These are phyloP conservation scores for Neurospora crassa DNA, from an alignment of 2,329 filamentous ascomycete genomes.

Conservation along the genomic window DNA sequence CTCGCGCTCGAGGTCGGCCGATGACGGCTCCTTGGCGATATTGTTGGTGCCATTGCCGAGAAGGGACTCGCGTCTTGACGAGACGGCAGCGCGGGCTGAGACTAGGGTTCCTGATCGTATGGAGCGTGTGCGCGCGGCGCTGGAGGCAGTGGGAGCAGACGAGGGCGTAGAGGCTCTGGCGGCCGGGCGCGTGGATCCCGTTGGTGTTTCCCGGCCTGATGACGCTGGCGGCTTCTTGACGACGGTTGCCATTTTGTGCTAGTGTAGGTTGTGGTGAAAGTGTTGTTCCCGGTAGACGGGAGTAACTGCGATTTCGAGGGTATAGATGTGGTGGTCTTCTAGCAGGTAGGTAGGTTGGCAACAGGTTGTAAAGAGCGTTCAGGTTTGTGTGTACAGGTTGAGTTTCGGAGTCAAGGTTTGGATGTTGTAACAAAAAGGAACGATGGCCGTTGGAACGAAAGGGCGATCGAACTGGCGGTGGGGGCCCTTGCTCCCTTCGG, in stretches of 20 bases:
- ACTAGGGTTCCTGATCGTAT: slow-evolving; percentile 55
- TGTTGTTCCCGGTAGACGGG: slow-evolving; percentile 1
- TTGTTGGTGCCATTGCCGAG: slow-evolving; percentile 29
- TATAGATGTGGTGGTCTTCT: not conserved
- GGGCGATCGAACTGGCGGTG: not conserved
- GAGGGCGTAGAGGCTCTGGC: slow-evolving; percentile 40
- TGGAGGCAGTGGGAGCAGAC: slow-evolving; percentile 31
- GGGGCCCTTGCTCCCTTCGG: not conserved
- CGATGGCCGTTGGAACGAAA: not conserved
- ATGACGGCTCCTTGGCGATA: slow-evolving; percentile 30
- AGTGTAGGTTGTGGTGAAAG: slow-evolving; percentile 9
- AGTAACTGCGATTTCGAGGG: not conserved
- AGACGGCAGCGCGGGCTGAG: slow-evolving; percentile 62
- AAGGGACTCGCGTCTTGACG: slow-evolving; percentile 45
- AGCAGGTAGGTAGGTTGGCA: not conserved
- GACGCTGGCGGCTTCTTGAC: slow-evolving; percentile 43
- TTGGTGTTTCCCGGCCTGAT: slow-evolving; percentile 36
- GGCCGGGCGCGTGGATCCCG: slow-evolving; percentile 27
- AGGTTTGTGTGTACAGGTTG: not conserved
- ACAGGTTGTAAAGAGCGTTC: not conserved
- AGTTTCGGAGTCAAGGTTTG: not conserved
- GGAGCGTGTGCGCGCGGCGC: slow-evolving; percentile 51
- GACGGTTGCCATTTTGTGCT: slow-evolving; percentile 36
- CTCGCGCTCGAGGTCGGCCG: slow-evolving; percentile 38
- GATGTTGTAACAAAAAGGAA: slow-evolving; percentile 1